A percentile compares a stretch with the other conserved stretches of the same genome.
Evolutionary conservation across 2,329 filamentous ascomycete genomes (phyloP).

Genomic region (Fusarium goolgardi): DNA sequence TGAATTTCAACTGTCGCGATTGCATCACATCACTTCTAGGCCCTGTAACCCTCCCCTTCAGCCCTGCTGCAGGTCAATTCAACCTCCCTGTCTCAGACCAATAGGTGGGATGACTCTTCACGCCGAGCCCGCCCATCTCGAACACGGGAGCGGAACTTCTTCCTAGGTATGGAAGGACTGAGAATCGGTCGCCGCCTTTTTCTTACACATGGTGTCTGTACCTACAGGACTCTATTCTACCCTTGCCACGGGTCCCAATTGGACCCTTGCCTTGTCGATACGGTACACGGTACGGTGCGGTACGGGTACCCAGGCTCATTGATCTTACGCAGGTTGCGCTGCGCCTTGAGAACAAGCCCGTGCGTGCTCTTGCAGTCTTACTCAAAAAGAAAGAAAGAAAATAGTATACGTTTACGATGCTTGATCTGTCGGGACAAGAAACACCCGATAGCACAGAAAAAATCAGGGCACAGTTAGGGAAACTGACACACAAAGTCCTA

Average conservation of each 20-base stretch:
- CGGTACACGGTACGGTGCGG: constrained; percentile 14
- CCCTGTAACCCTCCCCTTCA: constrained; percentile 43
- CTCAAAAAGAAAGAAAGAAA: constrained; percentile 23
- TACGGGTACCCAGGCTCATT: constrained; percentile 38
- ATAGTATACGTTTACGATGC: constrained; percentile 18
- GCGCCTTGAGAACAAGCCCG: constrained; percentile 45
- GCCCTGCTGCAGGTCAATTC: constrained; percentile 47
- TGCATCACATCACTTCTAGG: constrained; percentile 19
- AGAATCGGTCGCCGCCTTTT: constrained; percentile 19
- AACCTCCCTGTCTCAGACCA: constrained; percentile 40
- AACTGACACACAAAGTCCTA: constrained; percentile 37
- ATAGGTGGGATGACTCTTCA: constrained; percentile 48
- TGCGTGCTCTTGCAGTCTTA: constrained; percentile 32
- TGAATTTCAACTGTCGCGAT: constrained; percentile 30
- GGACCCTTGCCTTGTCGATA: constrained; percentile 28
- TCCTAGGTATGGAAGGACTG: constrained; percentile 16
- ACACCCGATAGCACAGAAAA: constrained; percentile 29
- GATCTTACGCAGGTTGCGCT: constrained; percentile 41
- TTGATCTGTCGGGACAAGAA: constrained; percentile 24
- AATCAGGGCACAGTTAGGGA: constrained; percentile 30
- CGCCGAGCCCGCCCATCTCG: constrained; percentile 39
- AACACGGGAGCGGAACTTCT: constrained; percentile 30
- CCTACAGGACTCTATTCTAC: constrained; percentile 7
- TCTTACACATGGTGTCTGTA: constrained; percentile 4
- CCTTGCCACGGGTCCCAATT: constrained; percentile 6